These are phyloP conservation scores for Sporothrix phasma DNA, from an alignment of 2,329 filamentous ascomycete genomes.

Conservation along the genomic window DNA sequence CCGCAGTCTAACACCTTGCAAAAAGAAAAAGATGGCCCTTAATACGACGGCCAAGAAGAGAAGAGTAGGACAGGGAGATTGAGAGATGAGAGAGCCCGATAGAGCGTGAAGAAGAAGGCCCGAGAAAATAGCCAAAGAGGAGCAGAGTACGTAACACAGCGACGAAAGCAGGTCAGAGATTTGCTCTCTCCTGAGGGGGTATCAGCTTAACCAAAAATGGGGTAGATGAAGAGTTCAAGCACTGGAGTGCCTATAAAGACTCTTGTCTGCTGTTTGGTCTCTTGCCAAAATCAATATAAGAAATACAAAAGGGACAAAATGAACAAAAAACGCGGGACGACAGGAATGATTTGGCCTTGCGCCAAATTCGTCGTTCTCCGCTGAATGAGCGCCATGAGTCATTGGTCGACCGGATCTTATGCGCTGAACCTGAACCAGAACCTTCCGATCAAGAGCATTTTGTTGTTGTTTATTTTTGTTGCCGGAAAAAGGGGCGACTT, in stretches of 20 bases:
- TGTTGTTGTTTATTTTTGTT: not conserved
- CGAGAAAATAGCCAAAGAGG: not conserved
- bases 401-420: no score
- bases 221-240: not conserved
- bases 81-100: not conserved
- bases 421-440: no score
- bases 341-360: not conserved
- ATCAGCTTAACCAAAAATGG: constrained; percentile 11
- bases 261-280: not conserved
- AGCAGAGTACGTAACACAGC: not conserved
- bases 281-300: not conserved
- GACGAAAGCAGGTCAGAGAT: not conserved
- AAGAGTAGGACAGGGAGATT: not conserved
- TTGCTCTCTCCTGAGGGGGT: constrained; percentile 4
- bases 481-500: not conserved
- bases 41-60: not conserved
- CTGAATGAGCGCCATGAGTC: no score
- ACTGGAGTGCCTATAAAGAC: not conserved
- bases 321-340: not conserved
- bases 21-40: not conserved
- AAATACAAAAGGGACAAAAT: not conserved
- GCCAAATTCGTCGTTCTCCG: not conserved
- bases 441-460: not conserved
- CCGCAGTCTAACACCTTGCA: not conserved
- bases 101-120: no score